Percentiles rank a stretch among this genome's conserved stretches.
Conservation (phyloP, 2,329 filamentous ascomycete species). For the Ceratocystis papillata region DNA sequence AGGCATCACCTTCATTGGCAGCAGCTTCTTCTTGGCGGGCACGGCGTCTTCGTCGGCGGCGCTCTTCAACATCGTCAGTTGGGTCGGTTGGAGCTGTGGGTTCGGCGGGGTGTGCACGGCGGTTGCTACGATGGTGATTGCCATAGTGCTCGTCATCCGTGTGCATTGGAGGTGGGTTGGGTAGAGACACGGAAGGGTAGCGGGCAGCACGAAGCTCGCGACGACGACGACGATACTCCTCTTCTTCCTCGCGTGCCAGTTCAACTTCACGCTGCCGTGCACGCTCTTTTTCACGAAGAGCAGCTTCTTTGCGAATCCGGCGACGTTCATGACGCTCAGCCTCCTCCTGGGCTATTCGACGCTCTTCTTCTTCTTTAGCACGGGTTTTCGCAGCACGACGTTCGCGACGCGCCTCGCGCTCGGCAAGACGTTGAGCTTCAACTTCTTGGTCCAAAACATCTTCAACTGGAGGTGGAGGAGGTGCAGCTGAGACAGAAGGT, state of each 20-base stretch:
- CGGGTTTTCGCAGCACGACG: conserved; percentile 7
- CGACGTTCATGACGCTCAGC: conserved; percentile 42
- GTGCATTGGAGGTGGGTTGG: conserved; percentile 28
- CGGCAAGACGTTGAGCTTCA: conserved; percentile 11
- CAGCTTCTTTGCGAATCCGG: conserved; percentile 39
- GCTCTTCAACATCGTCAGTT: conserved; percentile 7
- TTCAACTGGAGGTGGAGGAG: conserved; percentile 6
- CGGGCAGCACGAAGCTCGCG: conserved; percentile 40
- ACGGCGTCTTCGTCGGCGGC: conserved; percentile 25
- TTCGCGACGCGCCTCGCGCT: conserved; percentile 8
- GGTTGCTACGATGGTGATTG: conserved; percentile 33
- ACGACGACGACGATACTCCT: conserved; percentile 44
- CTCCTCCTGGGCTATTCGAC: conserved; percentile 44
- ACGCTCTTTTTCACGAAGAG: conserved; percentile 39
- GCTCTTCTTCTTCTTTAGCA: conserved; percentile 29
- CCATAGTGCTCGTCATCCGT: conserved; percentile 37
- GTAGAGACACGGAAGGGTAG: not conserved
- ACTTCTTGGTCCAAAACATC: not conserved
- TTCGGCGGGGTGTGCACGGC: conserved; percentile 21
- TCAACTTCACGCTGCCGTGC: conserved; percentile 41
- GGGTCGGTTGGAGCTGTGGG: conserved; percentile 26
- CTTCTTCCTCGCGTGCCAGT: conserved; percentile 39
- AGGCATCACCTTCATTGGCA: conserved; percentile 36
- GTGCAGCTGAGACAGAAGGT: not conserved
- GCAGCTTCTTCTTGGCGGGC: conserved; percentile 30